Conservation (phyloP, 179 eudicot genomes). For the Monotropa hypopitys region DNA sequence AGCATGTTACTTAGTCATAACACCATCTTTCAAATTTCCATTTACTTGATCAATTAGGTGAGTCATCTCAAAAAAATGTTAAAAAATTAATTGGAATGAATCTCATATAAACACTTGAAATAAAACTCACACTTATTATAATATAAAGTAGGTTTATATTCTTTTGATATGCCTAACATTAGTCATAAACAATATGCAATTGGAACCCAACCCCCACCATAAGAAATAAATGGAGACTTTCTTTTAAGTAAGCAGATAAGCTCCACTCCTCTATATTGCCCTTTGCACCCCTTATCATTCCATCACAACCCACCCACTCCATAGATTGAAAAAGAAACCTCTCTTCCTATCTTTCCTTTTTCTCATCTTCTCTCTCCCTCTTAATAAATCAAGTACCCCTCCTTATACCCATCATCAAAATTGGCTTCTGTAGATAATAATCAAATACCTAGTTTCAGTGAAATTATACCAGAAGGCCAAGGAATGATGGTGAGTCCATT, state of each 20-base stretch:
- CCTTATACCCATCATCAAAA: not conserved
- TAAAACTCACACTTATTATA: too few relatives aligned
- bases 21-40: too few relatives aligned
- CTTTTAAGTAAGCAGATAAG: not conserved
- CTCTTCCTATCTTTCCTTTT: not conserved
- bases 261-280: not conserved
- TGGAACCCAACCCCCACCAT: not conserved
- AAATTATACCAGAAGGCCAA: not conserved
- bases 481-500: not conserved
- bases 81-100: too few relatives aligned
- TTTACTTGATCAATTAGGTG: too few relatives aligned
- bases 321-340: not conserved
- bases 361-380: not conserved
- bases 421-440: not conserved
- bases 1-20: too few relatives aligned
- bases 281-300: not conserved
- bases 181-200: not conserved
- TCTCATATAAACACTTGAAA: too few relatives aligned
- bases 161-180: too few relatives aligned
- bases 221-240: not conserved
- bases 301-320: slow-evolving; percentile 2
- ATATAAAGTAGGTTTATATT: too few relatives aligned
- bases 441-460: not conserved
- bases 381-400: not conserved
- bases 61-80: too few relatives aligned